Evolutionary conservation across 306 rosid species (phyloP), one percentile per base, ranked within the genome.

Genomic region (Vigna unguiculata): DNA sequence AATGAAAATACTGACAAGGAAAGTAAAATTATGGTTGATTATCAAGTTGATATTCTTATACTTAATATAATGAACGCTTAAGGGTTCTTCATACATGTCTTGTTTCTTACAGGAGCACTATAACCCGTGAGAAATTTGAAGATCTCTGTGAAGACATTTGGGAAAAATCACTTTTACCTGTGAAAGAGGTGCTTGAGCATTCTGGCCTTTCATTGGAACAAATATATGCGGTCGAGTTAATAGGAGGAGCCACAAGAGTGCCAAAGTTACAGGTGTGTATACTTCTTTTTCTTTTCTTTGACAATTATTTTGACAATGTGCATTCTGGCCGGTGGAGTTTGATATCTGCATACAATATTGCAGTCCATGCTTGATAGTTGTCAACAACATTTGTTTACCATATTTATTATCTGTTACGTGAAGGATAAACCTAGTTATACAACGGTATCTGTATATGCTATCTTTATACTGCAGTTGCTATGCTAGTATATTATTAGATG

Each of bases 201-300:
- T 89, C 97, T 49, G 91, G 89, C 81, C 64, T 95, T 61, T 76
- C 87, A 68, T 34, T 80, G 77, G 96, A 88, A 24, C 91, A 92
- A 38, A 85, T 95, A 72, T 89, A 90, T 78, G 97, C 97, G 10
- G 96, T 95, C 78, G 99, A 95, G 82, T 83, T 95, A 87, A 90
- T 95, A 60, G 99, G 99, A 82, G 99, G 99, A 55, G 93, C 97
- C 36, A 90, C 99, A 52, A 88, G 99, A 75, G 97, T 95, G 74
- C 99, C 99, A 66, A 95, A 95, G 67, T 83, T 95, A 71, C 99
- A 95, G 99, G 99, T 95, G 82, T 77, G 85, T 78, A 80, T 62
- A 20, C 55, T 77, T 32, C 43, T 74, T 72, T 78, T 77, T 86
- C 61, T 63, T 13, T 78, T 57, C 22, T 75, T 43, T 62, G 60